Percentiles rank a stretch among this genome's conserved stretches.
Evolutionary conservation across 176 grass and related monocot genomes (phyloP).

Genomic region (Bolboschoenus planiculmis): DNA sequence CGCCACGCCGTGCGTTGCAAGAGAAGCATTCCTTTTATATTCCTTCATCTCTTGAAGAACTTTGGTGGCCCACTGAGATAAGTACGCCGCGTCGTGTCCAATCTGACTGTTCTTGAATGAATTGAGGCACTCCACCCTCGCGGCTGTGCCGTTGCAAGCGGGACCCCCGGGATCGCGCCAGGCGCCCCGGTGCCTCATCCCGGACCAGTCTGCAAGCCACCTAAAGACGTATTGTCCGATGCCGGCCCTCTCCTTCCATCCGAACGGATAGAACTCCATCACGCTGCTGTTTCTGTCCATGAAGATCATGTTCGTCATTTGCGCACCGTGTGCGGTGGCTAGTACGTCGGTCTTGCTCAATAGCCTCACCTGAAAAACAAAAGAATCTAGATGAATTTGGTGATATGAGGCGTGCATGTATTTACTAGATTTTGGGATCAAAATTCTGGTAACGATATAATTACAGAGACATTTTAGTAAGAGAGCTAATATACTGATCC

Average conservation of each 20-base stretch:
- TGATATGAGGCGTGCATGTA: background rate
- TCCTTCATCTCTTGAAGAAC: conserved; percentile 34
- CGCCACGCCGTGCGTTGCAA: background rate
- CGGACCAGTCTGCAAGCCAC: conserved; percentile 40
- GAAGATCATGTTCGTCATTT: conserved; percentile 62
- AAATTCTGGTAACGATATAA: too few species aligned
- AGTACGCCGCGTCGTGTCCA: conserved; percentile 39
- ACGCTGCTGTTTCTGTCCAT: conserved; percentile 60
- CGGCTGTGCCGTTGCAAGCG: background rate
- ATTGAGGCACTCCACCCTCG: conserved; percentile 16
- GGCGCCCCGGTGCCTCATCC: conserved; percentile 52
- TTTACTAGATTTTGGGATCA: background rate
- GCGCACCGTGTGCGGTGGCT: conserved; percentile 51
- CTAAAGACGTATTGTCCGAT: conserved; percentile 44
- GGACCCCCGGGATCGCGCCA: conserved; percentile 40
- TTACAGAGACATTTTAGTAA: too few species aligned
- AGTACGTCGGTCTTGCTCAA: conserved; percentile 54
- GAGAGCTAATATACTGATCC: background rate
- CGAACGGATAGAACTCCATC: conserved; percentile 69
- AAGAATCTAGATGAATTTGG: background rate
- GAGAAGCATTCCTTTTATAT: conserved; percentile 17
- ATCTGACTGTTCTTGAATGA: conserved; percentile 36
- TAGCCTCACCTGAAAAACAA: conserved; percentile 40
- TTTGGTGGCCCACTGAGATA: conserved; percentile 26
- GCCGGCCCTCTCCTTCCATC: conserved; percentile 54